A percentile compares a stretch with the other conserved stretches of the same genome.
Evolutionary conservation across 2,329 filamentous ascomycete species (phyloP).

Genomic region (Aureobasidium sp.): DNA sequence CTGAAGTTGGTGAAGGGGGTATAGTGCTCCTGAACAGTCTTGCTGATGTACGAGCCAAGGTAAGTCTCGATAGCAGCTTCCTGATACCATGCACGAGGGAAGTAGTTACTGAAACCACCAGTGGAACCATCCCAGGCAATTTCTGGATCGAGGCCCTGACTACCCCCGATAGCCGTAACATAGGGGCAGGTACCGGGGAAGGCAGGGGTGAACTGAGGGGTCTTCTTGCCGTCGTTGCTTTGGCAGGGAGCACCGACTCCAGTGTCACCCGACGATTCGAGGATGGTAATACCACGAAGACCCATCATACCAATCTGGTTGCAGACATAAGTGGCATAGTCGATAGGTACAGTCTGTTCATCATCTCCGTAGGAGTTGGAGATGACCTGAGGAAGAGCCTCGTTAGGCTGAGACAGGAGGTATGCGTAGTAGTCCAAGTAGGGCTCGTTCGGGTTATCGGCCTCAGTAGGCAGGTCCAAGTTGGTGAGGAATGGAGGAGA

Average conservation of each 20-base stretch:
- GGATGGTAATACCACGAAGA: conserved; percentile 53
- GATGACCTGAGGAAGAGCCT: conserved; percentile 51
- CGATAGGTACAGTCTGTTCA: conserved; percentile 51
- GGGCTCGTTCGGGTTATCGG: conserved; percentile 46
- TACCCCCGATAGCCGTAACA: conserved; percentile 38
- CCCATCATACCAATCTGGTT: conserved; percentile 55
- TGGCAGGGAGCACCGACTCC: conserved; percentile 43
- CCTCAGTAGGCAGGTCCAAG: conserved; percentile 16
- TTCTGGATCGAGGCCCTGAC: conserved; percentile 32
- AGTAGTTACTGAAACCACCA: conserved; percentile 37
- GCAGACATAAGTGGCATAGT: conserved; percentile 53
- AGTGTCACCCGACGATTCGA: conserved; percentile 54
- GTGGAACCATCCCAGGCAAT: conserved; percentile 41
- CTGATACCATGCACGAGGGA: conserved; percentile 35
- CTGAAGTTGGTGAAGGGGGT: conserved; percentile 18
- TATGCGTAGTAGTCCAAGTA: conserved; percentile 54
- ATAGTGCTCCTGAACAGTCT: conserved; percentile 31
- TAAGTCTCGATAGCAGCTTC: conserved; percentile 32
- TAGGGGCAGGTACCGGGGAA: conserved; percentile 41
- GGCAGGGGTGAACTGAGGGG: conserved; percentile 35
- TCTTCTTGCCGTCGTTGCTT: conserved; percentile 39
- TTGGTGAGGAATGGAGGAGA: conserved; percentile 4
- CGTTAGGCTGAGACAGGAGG: conserved; percentile 44
- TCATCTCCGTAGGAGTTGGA: conserved; percentile 56
- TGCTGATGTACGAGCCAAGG: conserved; percentile 23